Conservation (phyloP, 805 yeast species). For the Ogataea corticis region DNA sequence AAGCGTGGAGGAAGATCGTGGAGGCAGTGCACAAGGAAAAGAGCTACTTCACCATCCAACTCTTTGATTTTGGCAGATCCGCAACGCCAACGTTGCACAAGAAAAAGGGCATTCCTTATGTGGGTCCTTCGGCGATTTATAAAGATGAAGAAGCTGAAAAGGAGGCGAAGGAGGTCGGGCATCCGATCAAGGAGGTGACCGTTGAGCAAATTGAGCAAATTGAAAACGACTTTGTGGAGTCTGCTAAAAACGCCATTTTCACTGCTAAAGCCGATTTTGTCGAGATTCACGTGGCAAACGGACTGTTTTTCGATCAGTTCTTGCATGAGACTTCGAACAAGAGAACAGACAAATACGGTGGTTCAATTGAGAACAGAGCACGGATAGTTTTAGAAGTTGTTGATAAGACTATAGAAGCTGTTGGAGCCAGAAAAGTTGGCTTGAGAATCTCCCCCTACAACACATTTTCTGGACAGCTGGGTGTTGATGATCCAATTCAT, state of each 20-base stretch:
- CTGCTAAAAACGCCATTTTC: conserved; percentile 42
- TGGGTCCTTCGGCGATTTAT: conserved; percentile 35
- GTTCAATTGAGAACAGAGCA: conserved; percentile 43
- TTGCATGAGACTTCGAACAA: conserved; percentile 36
- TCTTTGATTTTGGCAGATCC: conserved; percentile 48
- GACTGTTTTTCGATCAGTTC: conserved; percentile 42
- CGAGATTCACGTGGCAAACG: conserved; percentile 44
- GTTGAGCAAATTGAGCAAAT: conserved; percentile 43
- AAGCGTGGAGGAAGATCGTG: conserved; percentile 47
- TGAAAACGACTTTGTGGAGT: conserved; percentile 41
- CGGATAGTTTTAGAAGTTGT: conserved; percentile 46
- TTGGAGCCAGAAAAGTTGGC: conserved; percentile 53
- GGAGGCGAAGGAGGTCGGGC: conserved; percentile 4
- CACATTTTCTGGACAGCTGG: conserved; percentile 21
- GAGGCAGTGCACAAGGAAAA: conserved; percentile 49
- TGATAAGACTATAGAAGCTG: conserved; percentile 48
- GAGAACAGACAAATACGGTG: conserved; percentile 46
- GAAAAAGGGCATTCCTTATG: conserved; percentile 17
- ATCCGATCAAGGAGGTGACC: conserved; percentile 24
- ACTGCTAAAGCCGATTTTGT: conserved; percentile 43
- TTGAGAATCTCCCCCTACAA: conserved; percentile 53
- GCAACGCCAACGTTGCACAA: conserved; percentile 37
- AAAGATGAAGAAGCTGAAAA: conserved; percentile 25
- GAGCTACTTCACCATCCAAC: conserved; percentile 45
- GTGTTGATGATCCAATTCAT: not conserved